These are phyloP conservation scores for Rutstroemia sp. DNA, from an alignment of 2,329 filamentous ascomycete genomes.

Conservation along the genomic window DNA sequence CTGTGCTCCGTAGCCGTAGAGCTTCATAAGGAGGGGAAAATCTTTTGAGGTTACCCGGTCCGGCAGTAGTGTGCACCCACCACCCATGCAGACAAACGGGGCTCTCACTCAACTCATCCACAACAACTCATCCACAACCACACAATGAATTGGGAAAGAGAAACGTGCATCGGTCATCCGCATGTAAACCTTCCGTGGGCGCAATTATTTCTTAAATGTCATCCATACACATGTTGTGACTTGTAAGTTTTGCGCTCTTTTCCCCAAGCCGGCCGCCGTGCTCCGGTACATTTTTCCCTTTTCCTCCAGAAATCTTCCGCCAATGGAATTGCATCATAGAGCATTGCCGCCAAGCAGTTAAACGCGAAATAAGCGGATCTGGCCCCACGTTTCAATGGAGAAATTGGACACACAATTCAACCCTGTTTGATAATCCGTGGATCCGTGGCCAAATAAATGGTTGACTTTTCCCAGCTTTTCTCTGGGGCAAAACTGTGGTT, in stretches of 20 bases:
- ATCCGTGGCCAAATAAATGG: too few relatives aligned
- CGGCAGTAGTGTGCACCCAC: too few relatives aligned
- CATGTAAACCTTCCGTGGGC: neutral
- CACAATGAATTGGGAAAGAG: neutral
- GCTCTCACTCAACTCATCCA: neutral
- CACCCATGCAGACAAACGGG: too few relatives aligned
- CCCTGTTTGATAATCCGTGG: too few relatives aligned
- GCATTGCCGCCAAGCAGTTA: neutral
- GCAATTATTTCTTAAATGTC: too few relatives aligned
- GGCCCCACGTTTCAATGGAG: neutral
- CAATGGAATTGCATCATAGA: neutral
- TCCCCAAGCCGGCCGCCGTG: too few relatives aligned
- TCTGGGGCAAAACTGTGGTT: too few relatives aligned
- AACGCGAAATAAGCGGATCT: slow-evolving; percentile 1
- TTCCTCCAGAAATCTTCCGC: neutral
- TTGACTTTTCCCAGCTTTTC: too few relatives aligned
- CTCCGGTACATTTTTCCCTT: neutral
- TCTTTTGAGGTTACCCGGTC: too few relatives aligned
- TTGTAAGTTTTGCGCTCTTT: too few relatives aligned
- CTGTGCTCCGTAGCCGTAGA: neutral
- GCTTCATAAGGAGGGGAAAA: neutral
- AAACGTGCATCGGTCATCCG: neutral
- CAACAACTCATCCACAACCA: neutral
- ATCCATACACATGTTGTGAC: too few relatives aligned
- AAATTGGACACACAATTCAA: too few relatives aligned